Evolutionary conservation across 768 basidiomycete species (phyloP).

Genomic region (Mycena leptocephala): DNA sequence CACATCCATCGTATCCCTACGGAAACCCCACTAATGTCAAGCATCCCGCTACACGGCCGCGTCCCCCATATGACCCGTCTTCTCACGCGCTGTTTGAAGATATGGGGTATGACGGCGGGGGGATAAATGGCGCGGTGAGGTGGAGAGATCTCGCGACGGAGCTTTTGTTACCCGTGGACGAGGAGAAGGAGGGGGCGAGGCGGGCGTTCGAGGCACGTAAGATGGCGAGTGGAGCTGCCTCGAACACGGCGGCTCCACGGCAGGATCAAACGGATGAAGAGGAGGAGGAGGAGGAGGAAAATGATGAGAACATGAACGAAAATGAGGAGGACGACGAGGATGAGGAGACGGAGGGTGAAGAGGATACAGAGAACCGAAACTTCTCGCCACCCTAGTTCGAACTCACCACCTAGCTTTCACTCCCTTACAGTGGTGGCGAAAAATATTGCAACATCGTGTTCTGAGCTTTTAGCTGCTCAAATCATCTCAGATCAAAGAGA

Average conservation of each 20-base stretch:
- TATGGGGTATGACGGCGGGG: constrained; percentile 87
- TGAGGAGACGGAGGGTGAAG: constrained; percentile 47
- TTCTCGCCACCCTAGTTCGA: too few species aligned
- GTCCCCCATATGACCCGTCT: constrained; percentile 81
- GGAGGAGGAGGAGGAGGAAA: constrained; percentile 65
- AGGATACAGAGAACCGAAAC: too few species aligned
- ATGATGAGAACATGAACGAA: constrained; percentile 60
- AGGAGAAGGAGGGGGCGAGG: constrained; percentile 81
- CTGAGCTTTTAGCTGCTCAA: too few species aligned
- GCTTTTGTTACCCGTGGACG: constrained; percentile 80
- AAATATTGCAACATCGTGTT: too few species aligned
- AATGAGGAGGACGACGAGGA: constrained; percentile 57
- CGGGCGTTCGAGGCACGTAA: constrained; percentile 84
- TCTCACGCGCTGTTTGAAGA: constrained; percentile 91
- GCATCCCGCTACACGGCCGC: constrained; percentile 83
- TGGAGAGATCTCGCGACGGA: constrained; percentile 91
- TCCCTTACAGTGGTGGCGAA: too few species aligned
- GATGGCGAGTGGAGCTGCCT: constrained; percentile 85
- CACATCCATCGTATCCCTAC: constrained; percentile 93
- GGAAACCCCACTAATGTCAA: constrained; percentile 88
- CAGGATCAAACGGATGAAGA: constrained; percentile 61
- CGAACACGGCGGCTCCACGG: constrained; percentile 64
- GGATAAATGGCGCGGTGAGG: constrained; percentile 80
- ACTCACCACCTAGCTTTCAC: too few species aligned
- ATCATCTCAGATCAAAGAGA: too few species aligned